Base-by-base conservation (phyloP, 345 rosid species). In the Syzygium aqueum region DNA sequence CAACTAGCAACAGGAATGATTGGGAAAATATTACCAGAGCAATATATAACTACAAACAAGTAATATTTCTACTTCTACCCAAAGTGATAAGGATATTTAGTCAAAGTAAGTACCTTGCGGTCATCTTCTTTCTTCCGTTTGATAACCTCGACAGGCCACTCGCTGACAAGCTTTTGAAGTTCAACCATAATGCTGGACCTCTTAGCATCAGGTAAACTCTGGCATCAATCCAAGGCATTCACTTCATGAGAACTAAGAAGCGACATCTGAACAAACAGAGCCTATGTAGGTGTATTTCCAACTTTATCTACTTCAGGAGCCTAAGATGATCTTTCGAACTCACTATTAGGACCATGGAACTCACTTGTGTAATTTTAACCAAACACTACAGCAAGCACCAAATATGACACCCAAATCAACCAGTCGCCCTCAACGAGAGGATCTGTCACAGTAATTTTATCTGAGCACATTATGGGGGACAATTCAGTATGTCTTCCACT, bases 111-210 rank as follows among this genome's bases (percentile, higher is more conserved):
- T 88, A 96, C 98, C 96, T 96, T 93, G 89, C 88, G 91, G 6
- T 93, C 89, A 25, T 94, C 99, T 51, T 90, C 92, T 73, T 91
- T 88, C 90, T 93, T 92, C 88, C 57, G 89, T 88, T 92, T 93
- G 77, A 93, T 85, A 77, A 96, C 95, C 25, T 94, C 93, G 53
- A 90, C 85, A 86, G 95, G 98, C 98, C 98, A 97, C 87, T 95
- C 91, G 9, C 89, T 91, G 61, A 94, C 93, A 54, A 97, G 90
- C 90, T 94, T 96, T 90, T 93, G 91, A 88, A 97, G 94, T 92
- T 96, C 95, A 54, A 52, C 91, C 3, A 56, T 27, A 19, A 95
- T 56, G 63, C 77, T 85, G 7, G 90, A 78, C 85, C 92, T 94
- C 89, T 92, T 94, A 43, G 87, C 84, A 84, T 92, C 97, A 25